Evolutionary conservation across 129 eudicot genomes (phyloP).

Genomic region (Pseudognaphalium luteoalbum): DNA sequence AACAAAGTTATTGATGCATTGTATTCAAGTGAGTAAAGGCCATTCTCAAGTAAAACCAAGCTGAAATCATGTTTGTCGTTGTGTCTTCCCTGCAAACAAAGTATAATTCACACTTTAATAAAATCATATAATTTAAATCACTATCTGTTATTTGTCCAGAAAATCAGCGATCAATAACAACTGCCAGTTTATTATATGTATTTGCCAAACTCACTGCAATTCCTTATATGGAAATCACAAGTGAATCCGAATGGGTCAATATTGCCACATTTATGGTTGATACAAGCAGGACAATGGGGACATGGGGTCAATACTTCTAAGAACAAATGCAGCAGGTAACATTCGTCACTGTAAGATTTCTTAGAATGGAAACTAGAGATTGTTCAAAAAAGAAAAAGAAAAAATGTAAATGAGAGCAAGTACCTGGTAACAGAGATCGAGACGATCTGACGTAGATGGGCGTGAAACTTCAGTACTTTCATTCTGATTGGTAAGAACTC

Average conservation of each 20-base stretch:
- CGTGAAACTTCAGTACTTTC: slow-evolving; percentile 14
- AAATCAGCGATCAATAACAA: too few species aligned
- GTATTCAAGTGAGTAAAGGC: slow-evolving; percentile 60
- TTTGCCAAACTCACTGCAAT: too few species aligned
- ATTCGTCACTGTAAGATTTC: not conserved
- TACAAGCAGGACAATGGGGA: not conserved
- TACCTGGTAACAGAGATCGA: slow-evolving; percentile 69
- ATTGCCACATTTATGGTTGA: not conserved
- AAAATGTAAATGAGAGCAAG: too few species aligned
- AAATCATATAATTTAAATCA: not conserved
- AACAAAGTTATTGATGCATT: slow-evolving; percentile 54
- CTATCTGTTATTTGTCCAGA: not conserved
- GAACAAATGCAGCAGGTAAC: not conserved
- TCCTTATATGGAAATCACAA: too few species aligned
- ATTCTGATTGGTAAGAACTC: slow-evolving; percentile 40
- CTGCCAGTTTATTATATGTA: too few species aligned
- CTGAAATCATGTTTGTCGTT: slow-evolving; percentile 49
- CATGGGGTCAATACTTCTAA: not conserved
- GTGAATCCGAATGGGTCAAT: not conserved
- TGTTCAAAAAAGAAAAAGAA: too few species aligned
- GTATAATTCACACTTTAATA: not conserved
- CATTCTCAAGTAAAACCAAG: slow-evolving; percentile 52
- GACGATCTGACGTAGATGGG: slow-evolving; percentile 24
- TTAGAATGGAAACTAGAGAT: slow-evolving; percentile 8
- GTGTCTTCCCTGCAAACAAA: slow-evolving; percentile 48